A percentile compares a stretch with the other conserved stretches of the same genome.
phyloP scores from a whole-genome alignment of 331 rosid species.

The Rosa hybrid region DNA sequence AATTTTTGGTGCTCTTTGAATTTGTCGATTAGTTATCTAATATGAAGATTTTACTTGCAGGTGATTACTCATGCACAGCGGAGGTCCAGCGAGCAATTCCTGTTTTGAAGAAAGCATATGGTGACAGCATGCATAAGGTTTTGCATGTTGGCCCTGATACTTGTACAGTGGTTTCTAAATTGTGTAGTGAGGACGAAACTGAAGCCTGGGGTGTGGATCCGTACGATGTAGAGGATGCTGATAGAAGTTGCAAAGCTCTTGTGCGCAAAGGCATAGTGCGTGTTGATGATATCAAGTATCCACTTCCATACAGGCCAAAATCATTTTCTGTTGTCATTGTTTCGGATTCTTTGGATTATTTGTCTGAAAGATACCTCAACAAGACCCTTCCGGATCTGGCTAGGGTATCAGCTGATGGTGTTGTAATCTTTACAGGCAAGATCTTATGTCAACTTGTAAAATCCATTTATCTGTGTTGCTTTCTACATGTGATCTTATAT shows the following conservation, averaged over 20 bases:
- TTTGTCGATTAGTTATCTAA: not conserved
- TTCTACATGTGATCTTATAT: not conserved
- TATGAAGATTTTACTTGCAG: conserved; percentile 33
- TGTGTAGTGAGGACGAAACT: conserved; percentile 61
- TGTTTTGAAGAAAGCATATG: conserved; percentile 53
- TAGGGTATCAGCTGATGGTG: conserved; percentile 62
- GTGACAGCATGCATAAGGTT: conserved; percentile 70
- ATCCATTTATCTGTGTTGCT: not conserved
- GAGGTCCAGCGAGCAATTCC: conserved; percentile 64
- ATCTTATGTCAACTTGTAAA: conserved; percentile 9
- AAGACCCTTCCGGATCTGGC: conserved; percentile 71
- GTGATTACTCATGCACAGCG: conserved; percentile 63
- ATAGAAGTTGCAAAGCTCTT: conserved; percentile 55
- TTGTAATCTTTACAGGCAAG: conserved; percentile 59
- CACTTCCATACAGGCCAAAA: conserved; percentile 69
- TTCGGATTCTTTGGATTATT: conserved; percentile 71
- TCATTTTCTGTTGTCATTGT: conserved; percentile 70
- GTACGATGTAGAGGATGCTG: conserved; percentile 70
- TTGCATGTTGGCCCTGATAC: conserved; percentile 73
- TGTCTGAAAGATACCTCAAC: conserved; percentile 76
- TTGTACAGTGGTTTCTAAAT: conserved; percentile 59
- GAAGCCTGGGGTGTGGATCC: conserved; percentile 87
- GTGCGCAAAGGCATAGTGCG: conserved; percentile 60
- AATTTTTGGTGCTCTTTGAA: conserved; percentile 8
- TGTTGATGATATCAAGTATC: conserved; percentile 66